These are phyloP conservation scores for Lactifluus volemus DNA, from an alignment of 768 basidiomycete genomes.

Conservation along the genomic window DNA sequence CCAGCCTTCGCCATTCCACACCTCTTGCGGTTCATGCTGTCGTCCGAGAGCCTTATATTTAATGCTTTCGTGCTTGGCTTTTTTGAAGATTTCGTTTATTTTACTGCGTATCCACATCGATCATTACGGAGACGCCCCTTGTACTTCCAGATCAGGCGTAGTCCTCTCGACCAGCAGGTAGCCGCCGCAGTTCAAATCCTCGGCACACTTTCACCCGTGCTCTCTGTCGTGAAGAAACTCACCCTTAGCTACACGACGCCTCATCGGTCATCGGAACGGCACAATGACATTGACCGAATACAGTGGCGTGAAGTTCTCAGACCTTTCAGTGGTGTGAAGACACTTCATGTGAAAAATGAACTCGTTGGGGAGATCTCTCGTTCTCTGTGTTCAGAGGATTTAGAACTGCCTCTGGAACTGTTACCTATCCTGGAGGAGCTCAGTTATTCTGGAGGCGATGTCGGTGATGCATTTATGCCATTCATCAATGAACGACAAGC, in stretches of 20 bases:
- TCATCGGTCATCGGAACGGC: background rate
- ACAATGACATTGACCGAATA: background rate
- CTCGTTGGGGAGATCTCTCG: background rate
- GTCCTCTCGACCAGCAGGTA: background rate
- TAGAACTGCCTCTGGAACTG: background rate
- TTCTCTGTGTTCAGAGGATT: background rate
- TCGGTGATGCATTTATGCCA: too few species aligned
- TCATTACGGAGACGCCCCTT: background rate
- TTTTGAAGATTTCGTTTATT: background rate
- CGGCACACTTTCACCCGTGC: background rate
- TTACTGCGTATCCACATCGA: background rate
- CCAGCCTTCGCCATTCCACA: background rate
- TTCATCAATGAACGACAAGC: too few species aligned
- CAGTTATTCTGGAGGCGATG: background rate
- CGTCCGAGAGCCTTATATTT: background rate
- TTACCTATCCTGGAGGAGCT: background rate
- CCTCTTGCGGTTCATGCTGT: background rate
- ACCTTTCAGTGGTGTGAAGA: background rate
- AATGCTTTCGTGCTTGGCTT: background rate
- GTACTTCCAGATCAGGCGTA: background rate
- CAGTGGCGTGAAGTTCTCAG: background rate
- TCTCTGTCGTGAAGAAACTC: background rate
- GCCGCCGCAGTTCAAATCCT: background rate
- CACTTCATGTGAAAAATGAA: background rate
- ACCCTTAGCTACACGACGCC: background rate